These are phyloP conservation scores for Sclerotinia sclerotiorum DNA, from an alignment of 2,329 filamentous ascomycete species.

Conservation along the genomic window DNA sequence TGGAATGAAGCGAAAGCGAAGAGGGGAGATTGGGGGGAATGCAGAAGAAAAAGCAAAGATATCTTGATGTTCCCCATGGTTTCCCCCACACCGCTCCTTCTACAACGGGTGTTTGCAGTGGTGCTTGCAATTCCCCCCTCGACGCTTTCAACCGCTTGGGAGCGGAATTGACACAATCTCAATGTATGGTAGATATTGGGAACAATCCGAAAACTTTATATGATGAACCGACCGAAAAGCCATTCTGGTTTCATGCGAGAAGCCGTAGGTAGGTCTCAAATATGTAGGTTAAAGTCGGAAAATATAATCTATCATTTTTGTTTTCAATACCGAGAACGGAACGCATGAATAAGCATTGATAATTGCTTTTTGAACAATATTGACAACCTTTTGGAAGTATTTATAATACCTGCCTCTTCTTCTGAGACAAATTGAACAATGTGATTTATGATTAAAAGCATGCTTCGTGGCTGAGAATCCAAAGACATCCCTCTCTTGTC, in stretches of 20 bases:
- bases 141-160: constrained; percentile 7
- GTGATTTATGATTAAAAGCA: constrained; percentile 22
- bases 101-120: constrained; percentile 6
- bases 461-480: constrained; percentile 13
- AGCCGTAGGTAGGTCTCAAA: constrained; percentile 10
- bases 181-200: neutral
- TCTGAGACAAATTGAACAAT: constrained; percentile 6
- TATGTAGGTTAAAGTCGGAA: neutral
- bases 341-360: constrained; percentile 3
- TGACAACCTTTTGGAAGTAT: neutral
- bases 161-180: neutral
- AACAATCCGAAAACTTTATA: constrained; percentile 20
- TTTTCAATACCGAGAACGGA: constrained; percentile 5
- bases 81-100: constrained; percentile 19
- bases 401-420: constrained; percentile 1
- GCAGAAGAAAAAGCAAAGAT: neutral
- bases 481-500: neutral
- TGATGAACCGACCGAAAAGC: constrained; percentile 1
- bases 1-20: constrained; percentile 11
- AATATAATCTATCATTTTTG: constrained; percentile 18
- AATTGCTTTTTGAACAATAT: neutral
- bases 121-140: neutral
- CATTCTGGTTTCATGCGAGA: constrained; percentile 6
- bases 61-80: constrained; percentile 1
- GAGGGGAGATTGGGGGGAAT: neutral